Base-by-base conservation (phyloP, 805 yeast genomes). In the Brettanomyces nanus region DNA sequence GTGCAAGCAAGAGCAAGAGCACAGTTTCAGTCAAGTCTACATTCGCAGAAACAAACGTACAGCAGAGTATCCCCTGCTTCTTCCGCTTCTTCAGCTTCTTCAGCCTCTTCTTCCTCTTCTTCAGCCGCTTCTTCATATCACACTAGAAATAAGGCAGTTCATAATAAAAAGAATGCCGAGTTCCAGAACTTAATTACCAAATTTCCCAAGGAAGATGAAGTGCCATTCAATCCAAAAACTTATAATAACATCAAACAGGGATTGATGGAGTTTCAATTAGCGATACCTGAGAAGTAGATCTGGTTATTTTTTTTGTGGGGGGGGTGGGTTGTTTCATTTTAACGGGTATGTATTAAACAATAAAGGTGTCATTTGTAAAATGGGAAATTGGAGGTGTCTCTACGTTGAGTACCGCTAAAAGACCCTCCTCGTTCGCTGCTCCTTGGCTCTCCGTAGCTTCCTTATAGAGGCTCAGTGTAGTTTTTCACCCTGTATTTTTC, bases 211-310 rank as follows among this genome's bases (percentile, higher is more conserved):
- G 48, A 48, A 19, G 49, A 52, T 22, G 51, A 49, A 2, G 46
- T 44, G 19, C 52, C 52, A 1, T 46, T 43, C 32, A 51, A 43
- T 17, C 63, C 64, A 0, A 53, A 48, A 21, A 50, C 51, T 10
- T 55, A 58, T 35, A 45, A 45, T 11, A 49, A 43, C 31, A 59
- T 59, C 41, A 40, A 45, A 17, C 55, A 59, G 22, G 64, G 64
- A 5, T 32, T 59, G 27, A 51, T 52, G 47, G 61, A 59, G 40
- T 59, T 59, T 34, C 62, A 59, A 34, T 33, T 59, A 6, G 45
- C 53, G 18, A 43, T 52, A 4, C 46, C 53, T 5, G 31, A 34
- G 10, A 19, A 17, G 23, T n/a, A n/a, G n/a, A n/a, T 11, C 15
- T 28, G n/a, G n/a, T n/a, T n/a, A n/a, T n/a, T n/a, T n/a, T n/a